These are phyloP conservation scores for Chrysoporthe deuterocubensis DNA, from an alignment of 2,329 filamentous ascomycete species.

Conservation along the genomic window DNA sequence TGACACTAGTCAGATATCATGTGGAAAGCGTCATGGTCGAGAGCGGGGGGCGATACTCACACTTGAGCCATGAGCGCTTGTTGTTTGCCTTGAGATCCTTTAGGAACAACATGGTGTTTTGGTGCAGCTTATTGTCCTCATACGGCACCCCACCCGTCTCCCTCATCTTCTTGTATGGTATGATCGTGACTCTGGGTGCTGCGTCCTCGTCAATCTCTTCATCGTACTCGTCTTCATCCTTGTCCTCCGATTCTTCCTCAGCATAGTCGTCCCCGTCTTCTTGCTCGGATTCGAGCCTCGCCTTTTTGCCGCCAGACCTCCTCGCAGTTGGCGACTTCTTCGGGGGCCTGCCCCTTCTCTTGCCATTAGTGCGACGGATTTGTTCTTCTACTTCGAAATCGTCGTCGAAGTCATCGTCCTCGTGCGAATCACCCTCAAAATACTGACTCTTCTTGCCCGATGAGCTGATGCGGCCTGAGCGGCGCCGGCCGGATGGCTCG, in stretches of 20 bases:
- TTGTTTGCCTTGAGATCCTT: constrained; percentile 64
- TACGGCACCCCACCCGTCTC: constrained; percentile 51
- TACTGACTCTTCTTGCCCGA: constrained; percentile 54
- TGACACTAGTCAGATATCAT: constrained; percentile 1
- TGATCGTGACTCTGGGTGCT: constrained; percentile 44
- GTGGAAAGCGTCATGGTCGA: too few species aligned
- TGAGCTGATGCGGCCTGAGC: constrained; percentile 52
- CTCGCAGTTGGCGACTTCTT: constrained; percentile 20
- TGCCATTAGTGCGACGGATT: constrained; percentile 15
- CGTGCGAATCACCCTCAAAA: constrained; percentile 47
- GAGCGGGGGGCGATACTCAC: constrained; percentile 40
- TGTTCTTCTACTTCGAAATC: neutral
- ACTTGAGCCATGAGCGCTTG: constrained; percentile 61
- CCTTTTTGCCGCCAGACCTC: constrained; percentile 26
- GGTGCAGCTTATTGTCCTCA: constrained; percentile 56
- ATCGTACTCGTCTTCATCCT: constrained; percentile 42
- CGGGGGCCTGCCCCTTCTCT: constrained; percentile 18
- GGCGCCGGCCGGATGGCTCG: constrained; percentile 42
- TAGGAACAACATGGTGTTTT: constrained; percentile 62
- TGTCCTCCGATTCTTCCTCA: constrained; percentile 39
- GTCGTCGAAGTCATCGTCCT: constrained; percentile 29
- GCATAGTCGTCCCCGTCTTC: constrained; percentile 38
- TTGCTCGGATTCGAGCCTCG: constrained; percentile 30
- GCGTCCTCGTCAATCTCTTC: constrained; percentile 42
- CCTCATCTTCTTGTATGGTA: constrained; percentile 46